These are phyloP conservation scores for Suillus clintonianus DNA, from an alignment of 768 basidiomycete genomes.

Conservation along the genomic window DNA sequence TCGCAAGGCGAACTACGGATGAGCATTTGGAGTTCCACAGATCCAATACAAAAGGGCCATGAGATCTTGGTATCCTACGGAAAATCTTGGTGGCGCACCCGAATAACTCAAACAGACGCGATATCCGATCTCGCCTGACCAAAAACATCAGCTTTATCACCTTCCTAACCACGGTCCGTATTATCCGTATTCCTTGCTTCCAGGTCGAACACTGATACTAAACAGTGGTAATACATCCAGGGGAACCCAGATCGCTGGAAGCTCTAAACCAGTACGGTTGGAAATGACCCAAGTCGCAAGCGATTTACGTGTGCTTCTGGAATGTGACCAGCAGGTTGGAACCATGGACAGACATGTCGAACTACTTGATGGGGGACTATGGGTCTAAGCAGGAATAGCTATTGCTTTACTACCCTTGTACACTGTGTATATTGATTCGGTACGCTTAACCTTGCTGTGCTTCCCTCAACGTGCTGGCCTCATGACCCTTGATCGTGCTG, in stretches of 20 bases:
- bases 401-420: not conserved
- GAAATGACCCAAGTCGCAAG: not conserved
- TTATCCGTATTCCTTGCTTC: not conserved
- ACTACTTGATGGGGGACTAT: not conserved
- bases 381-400: not conserved
- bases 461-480: not conserved
- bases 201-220: not conserved
- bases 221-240: not conserved
- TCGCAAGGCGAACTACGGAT: constrained; percentile 68
- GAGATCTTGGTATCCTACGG: constrained; percentile 91
- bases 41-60: constrained; percentile 71
- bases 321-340: not conserved
- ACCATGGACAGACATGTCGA: not conserved
- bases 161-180: not conserved
- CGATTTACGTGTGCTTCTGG: constrained; percentile 12
- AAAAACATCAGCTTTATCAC: not conserved
- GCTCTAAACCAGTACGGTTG: not conserved
- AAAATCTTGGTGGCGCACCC: constrained; percentile 77
- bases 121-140: not conserved
- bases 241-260: not conserved
- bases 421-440: not conserved
- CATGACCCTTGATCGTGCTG: not conserved
- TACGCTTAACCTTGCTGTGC: not conserved
- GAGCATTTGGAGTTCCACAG: constrained; percentile 67
- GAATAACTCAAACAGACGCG: not conserved